phyloP scores from a whole-genome alignment of 371 early-diverging fungal species.

The Mucor irregularis region DNA sequence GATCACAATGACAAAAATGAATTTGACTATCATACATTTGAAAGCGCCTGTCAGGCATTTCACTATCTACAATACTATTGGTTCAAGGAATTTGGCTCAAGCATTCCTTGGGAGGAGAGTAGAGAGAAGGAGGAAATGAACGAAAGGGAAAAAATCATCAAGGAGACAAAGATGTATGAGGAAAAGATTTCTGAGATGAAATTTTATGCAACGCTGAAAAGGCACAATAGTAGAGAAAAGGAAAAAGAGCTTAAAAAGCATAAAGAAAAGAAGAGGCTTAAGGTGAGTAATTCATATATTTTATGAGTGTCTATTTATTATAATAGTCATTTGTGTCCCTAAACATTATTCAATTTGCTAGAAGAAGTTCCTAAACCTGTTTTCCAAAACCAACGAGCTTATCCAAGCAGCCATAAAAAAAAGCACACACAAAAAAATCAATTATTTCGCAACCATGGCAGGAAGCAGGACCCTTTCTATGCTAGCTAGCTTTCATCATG shows the following conservation, averaged over 20 bases:
- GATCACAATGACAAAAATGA: background rate
- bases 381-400: background rate
- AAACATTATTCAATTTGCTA: no score
- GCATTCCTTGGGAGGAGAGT: background rate
- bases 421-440: background rate
- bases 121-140: background rate
- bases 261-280: background rate
- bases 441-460: slow-evolving; percentile 8
- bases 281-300: background rate
- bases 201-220: no score
- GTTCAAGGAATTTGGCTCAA: background rate
- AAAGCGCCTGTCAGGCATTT: slow-evolving; percentile 15
- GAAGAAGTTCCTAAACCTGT: background rate
- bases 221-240: no score
- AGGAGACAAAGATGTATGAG: no score
- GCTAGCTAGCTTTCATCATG: slow-evolving; percentile 8
- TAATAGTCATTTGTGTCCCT: no score
- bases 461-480: slow-evolving; percentile 13
- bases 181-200: no score
- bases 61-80: background rate
- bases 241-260: no score
- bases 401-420: background rate
- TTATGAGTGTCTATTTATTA: background rate
- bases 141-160: no score
- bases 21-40: slow-evolving; percentile 3